Evolutionary conservation across 2,329 filamentous ascomycete species (phyloP), one percentile per base, ranked within the genome.

Genomic region (Penicillium sp.): DNA sequence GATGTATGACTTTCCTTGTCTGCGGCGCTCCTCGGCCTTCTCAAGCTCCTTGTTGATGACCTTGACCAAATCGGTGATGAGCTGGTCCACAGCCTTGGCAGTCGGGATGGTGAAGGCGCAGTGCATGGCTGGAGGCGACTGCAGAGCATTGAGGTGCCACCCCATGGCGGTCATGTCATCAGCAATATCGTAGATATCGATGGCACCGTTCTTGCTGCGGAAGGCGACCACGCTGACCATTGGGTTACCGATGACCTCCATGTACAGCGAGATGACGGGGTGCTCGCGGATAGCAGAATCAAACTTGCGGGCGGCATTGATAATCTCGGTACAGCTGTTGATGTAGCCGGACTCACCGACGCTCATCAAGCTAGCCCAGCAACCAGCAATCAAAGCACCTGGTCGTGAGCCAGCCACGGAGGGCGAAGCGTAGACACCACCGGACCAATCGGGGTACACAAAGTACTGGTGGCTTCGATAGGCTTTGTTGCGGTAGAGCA

Each of bases 141-240:
- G 94, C 60, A 99, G 82, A 2, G 92, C 90, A 69, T 97, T 99
- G 56, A 99, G 81, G 76, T 99, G 94, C 94, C 94, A 99, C 3
- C 94, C 93, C 69, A 87, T 88, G 0, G 77, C 78, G 12, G 83
- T 85, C 88, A 99, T 93, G 63, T 80, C 89, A 74, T 99, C 94
- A 7, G 93, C 91, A 62, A 99, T 85, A 70, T 96, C 92, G 77
- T 99, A 99, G 60, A 96, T 89, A 75, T 97, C 87, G 41, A 99
- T 83, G n/a, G 85, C 73, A 12, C 69, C 71, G 27, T 77, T 88
- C 64, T 85, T 82, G n/a, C 89, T 87, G 11, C 84, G 84, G 77
- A 97, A 97, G 1, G 94, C 89, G 4, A 99, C 86, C 26, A 99
- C 94, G 9, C 87, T 92, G 49, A 97, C 92, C 49, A 96, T 83